Base-by-base conservation (phyloP, 2,329 filamentous ascomycete genomes). In the Colletotrichum liriopes region DNA sequence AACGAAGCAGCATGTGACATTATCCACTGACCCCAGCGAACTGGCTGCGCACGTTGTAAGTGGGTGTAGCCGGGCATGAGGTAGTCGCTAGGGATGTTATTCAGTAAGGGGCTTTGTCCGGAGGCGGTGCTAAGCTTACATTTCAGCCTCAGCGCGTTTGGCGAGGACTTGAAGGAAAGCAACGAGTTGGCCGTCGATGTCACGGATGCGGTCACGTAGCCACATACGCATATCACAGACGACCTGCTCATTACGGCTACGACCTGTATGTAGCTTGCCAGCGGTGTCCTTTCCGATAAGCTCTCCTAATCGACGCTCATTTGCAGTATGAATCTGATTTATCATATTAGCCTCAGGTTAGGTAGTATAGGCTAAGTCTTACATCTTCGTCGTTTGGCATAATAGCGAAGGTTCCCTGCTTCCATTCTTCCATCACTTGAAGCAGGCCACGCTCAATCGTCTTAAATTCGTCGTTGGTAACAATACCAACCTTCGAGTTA, bases 221-320 rank as follows among this genome's bases (percentile, higher is more conserved):
- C 92, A 94, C 75, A 94, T 82, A 52, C 92, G 87, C 89, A 94
- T 92, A 76, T 93, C 92, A 37, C 91, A 93, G 37, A 91, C 92
- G 69, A 94, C 89, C 81, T 94, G 92, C 80, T 94, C 92, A 77
- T 94, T 94, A 73, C 92, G 86, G 81, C 90, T 92, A 29, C 92
- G 88, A 56, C 88, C 88, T 3, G 92, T 94, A 81, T 94, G 92
- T 67, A 94, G 86, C 84, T 94, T 94, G 9, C 92, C 92, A 2
- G 90, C 91, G 73, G 91, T 90, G 39, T 92, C 87, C 78, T 91
- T 93, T 75, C 92, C 91, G 70, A 94, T 91, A 73, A 94, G 86
- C 83, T 94, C 92, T 67, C 90, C 90, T 43, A 90, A 79, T 26
- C 88, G 86, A 65, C 88, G 86, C 80, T 89, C 86, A 71, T 89